A percentile compares a stretch with the other conserved stretches of the same genome.
These are phyloP conservation scores for Cadophora sp. DNA, from an alignment of 2,329 filamentous ascomycete species.

Conservation along the genomic window DNA sequence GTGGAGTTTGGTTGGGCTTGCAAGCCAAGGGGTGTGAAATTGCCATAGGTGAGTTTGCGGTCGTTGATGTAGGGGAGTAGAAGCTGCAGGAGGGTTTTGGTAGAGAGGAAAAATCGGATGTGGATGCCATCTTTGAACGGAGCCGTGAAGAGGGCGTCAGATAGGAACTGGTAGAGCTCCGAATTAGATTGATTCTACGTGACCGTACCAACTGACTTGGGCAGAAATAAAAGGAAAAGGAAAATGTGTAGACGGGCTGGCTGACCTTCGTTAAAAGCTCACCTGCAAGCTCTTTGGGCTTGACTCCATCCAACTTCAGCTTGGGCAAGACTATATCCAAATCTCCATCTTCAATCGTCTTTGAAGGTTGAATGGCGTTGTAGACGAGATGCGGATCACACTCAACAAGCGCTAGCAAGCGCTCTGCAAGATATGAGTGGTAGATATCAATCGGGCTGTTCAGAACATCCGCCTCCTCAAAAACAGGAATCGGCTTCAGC, in stretches of 20 bases:
- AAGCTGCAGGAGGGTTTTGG: not conserved
- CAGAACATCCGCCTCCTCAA: not conserved
- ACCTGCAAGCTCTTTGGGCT: not conserved
- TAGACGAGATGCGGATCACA: not conserved
- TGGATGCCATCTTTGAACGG: conserved; percentile 4
- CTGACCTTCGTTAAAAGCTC: not conserved
- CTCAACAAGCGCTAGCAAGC: not conserved
- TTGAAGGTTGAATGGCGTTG: not conserved
- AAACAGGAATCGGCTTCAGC: not conserved
- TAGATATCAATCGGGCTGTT: not conserved
- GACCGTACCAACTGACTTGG: not conserved
- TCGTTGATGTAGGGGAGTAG: not conserved
- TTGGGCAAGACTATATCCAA: not conserved
- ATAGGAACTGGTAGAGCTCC: not conserved
- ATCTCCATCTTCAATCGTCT: not conserved
- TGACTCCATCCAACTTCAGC: not conserved
- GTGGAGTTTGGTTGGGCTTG: not conserved
- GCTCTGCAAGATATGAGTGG: conserved; percentile 3
- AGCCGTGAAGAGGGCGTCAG: not conserved
- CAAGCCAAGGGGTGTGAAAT: not conserved
- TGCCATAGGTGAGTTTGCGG: not conserved
- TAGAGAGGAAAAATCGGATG: not conserved
- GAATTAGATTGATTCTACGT: not conserved
- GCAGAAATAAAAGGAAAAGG: not conserved
- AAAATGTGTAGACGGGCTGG: not conserved